Base-by-base conservation (phyloP, 2,329 filamentous ascomycete genomes). In the Cryphonectria japonica region DNA sequence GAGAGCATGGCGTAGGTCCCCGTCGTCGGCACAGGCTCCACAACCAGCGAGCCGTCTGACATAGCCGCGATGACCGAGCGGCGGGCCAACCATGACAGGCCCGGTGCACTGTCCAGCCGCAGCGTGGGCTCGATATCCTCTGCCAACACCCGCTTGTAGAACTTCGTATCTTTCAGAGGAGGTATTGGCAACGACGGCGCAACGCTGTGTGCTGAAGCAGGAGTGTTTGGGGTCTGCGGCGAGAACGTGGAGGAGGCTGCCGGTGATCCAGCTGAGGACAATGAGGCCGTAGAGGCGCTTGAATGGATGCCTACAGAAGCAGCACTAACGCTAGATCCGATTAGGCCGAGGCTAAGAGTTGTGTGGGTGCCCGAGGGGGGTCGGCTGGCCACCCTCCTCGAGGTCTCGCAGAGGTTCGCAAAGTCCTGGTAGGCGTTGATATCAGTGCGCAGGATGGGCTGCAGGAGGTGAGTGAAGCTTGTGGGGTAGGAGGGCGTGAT, bases 91-190 rank as follows among this genome's bases (percentile, higher is more conserved):
- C 96, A 99, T 0, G 94, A 98, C 39, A 99, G 88, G 0, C 95
- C 93, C 0, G 96, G 96, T 0, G 96, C 95, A 2, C 90, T 87
- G 79, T 99, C 96, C 3, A 99, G 87, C 59, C 96, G 91, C 13
- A 99, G 84, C 0, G 96, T 97, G 0, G 96, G 96, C 78, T 99
- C 96, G 70, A 99, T 93, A 78, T 99, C 96, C 80, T 99, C 96
- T 29, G 89, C 87, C 37, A 98, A 82, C 7, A 91, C 91, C 63
- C 96, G 91, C 83, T 98, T 98, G 83, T 95, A 99, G 78, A 98
- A 99, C 74, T 92, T 93, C 39, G 92, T 93, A 70, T 98, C 96
- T 78, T 96, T 97, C 57, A 99, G 83, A 5, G 91, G 89, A 3
- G 88, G 89, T 46, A 88, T 77, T 29, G 79, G 79, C 60, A 78